Base-by-base conservation (phyloP, 2,329 filamentous ascomycete genomes). In the Pseudogymnoascus sp. region DNA sequence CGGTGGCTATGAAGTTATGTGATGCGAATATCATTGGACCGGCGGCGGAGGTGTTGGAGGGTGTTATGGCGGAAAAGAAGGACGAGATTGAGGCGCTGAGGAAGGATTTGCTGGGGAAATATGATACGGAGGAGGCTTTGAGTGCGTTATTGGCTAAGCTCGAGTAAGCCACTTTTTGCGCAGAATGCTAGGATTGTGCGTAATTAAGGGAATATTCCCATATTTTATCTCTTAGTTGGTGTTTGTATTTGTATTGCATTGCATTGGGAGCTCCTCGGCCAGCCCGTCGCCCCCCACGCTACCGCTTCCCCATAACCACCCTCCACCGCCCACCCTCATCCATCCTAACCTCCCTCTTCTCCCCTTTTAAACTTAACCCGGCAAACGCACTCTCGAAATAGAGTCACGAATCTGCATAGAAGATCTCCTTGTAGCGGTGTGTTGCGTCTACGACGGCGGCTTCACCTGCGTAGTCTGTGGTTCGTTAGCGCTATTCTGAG, bases 381-480 rank as follows among this genome's bases (percentile, higher is more conserved):
- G 28, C 30, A 60, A 57, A 35, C 18, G 13, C n/a, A 21, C 33
- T 56, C 38, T 55, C 45, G 64, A 59, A 41, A 60, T 64, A 67
- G 48, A 67, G 69, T 69, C 68, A 69, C 67, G 67, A 66, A 65
- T 59, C 63, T 63, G 63, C 81, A 69, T 89, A 91, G 71, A 96
- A 96, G 58, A 97, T 86, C 63, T 84, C 78, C 69, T 87, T 89
- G 71, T 90, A 83, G 57, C 85, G 82, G 74, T 96, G 92, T 33
- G 90, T 94, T 34, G 84, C 86, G 61, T 96, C 89, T 13, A 96
- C 92, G 2, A 96, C 88, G 0, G 86, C 83, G 61, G 89, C 84
- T 62, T 85, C 87, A 33, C 90, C 80, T 59, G 79, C 79, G 73
- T 88, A 89, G 74, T 96, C 91, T 92, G 61, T 26, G 19, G 3